Base-by-base conservation (phyloP, 2,329 filamentous ascomycete species). In the Chaetoscypha palmicola region DNA sequence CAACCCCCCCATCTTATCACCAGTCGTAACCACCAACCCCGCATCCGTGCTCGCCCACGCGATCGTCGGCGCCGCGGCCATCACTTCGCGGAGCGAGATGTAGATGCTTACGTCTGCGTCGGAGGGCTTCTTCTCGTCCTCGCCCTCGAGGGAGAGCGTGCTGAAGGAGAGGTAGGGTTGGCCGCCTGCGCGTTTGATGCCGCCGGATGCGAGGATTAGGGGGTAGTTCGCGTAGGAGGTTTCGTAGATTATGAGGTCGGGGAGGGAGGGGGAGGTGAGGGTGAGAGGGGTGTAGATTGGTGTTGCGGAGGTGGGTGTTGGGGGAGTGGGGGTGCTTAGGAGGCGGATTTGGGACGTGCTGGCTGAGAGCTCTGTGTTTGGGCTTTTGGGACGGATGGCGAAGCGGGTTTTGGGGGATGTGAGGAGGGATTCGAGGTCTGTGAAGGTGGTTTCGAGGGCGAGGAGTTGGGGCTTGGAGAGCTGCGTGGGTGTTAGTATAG, bases 191-290 rank as follows among this genome's bases (percentile, higher is more conserved):
- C 61, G 61, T 45, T 63, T 63, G 54, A 70, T 68, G 38, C 58
- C 59, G 10, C 65, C 66, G 3, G 61, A 62, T 4, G 65, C 62
- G 11, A 69, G 54, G 32, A 70, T 64, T 16, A 68, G 62, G 1
- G 66, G 66, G 52, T 70, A 70, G 40, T 66, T 64, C 42, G 67
- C 60, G 57, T 69, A 70, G 2, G 67, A 66, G 5, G 67, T 69
- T 55, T 69, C 66, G 54, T 68, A 69, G 43, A 69, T 61, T 47
- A 68, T 58, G 32, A 68, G 62, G 33, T 67, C 64, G 8, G 68
- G 67, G 4, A 69, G 58, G 39, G 67, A 58, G 34, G 62, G 59
- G 31, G 59, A 52, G 4, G 56, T 63, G 30, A 63, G 48, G 35
- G 58, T 61, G 26, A 65, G 56, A 12, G 57, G 54, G 14, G 61